phyloP scores from a whole-genome alignment of 2,329 filamentous ascomycete genomes.

The Beauveria sp. region DNA sequence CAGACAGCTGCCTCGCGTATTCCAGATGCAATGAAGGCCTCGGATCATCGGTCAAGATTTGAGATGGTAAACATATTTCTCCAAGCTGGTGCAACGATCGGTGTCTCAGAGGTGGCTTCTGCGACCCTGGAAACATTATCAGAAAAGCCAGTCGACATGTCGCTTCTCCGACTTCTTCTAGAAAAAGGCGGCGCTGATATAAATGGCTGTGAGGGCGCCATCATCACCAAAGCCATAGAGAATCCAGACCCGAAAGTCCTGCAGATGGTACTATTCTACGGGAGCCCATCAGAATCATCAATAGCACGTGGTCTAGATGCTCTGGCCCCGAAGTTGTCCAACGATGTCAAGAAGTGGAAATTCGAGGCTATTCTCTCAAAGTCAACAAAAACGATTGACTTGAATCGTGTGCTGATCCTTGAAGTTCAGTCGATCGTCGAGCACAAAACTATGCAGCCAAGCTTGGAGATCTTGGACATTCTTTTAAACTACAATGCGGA shows the following conservation, averaged over 20 bases:
- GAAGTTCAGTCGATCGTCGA: slow-evolving; percentile 42
- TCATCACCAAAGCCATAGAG: slow-evolving; percentile 32
- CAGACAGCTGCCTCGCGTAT: slow-evolving; percentile 41
- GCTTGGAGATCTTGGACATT: slow-evolving; percentile 35
- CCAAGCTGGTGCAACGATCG: slow-evolving; percentile 35
- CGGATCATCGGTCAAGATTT: slow-evolving; percentile 34
- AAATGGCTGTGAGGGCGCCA: slow-evolving; percentile 39
- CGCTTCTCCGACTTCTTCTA: slow-evolving; percentile 40
- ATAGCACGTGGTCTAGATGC: slow-evolving; percentile 35
- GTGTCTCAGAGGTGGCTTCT: slow-evolving; percentile 32
- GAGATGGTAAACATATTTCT: slow-evolving; percentile 42
- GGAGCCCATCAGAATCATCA: slow-evolving; percentile 36
- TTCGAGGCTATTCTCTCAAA: slow-evolving; percentile 38
- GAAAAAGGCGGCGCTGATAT: slow-evolving; percentile 45
- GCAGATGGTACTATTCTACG: slow-evolving; percentile 37
- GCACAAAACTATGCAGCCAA: slow-evolving; percentile 28
- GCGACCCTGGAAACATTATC: slow-evolving; percentile 36
- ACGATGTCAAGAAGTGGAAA: slow-evolving; percentile 40
- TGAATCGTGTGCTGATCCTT: slow-evolving; percentile 39
- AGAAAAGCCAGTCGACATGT: slow-evolving; percentile 40
- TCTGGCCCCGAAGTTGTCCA: slow-evolving; percentile 36
- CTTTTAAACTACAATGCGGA: slow-evolving; percentile 46
- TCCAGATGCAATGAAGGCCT: slow-evolving; percentile 38
- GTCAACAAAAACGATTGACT: slow-evolving; percentile 33
- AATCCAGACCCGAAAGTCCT: slow-evolving; percentile 42